Evolutionary conservation across 495 filamentous ascomycete genomes (phyloP).

Genomic region (Penicillium robsamsonii): DNA sequence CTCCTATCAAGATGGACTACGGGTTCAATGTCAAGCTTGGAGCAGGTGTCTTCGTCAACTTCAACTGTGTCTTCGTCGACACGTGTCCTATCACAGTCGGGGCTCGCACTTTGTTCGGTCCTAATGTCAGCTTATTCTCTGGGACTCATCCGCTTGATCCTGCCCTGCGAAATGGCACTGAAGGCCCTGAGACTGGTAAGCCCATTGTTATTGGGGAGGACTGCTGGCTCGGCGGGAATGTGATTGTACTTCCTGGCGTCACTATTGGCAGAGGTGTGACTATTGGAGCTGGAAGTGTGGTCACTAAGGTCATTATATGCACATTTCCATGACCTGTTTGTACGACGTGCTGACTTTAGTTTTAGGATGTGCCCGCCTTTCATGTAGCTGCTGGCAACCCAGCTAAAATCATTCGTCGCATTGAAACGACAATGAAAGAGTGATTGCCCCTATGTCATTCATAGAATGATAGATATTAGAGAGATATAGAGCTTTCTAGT

Average conservation of each 20-base stretch:
- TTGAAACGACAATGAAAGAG: constrained; percentile 44
- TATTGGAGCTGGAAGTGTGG: constrained; percentile 84
- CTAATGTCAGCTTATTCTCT: constrained; percentile 68
- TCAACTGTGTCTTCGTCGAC: constrained; percentile 72
- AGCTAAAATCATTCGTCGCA: constrained; percentile 56
- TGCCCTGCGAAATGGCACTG: constrained; percentile 64
- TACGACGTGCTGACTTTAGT: constrained; percentile 3
- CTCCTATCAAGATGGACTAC: constrained; percentile 71
- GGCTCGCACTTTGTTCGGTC: constrained; percentile 73
- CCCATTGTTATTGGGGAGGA: constrained; percentile 81
- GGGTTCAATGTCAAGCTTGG: constrained; percentile 71
- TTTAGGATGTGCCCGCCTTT: constrained; percentile 60
- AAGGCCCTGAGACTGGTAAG: constrained; percentile 72
- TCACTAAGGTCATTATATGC: constrained; percentile 68
- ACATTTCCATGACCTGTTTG: background rate
- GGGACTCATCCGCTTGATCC: constrained; percentile 79
- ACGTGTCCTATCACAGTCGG: constrained; percentile 76
- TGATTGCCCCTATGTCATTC: constrained; percentile 1
- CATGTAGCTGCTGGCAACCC: constrained; percentile 67
- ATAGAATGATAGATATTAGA: background rate
- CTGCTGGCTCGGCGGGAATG: constrained; percentile 85
- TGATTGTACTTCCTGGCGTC: constrained; percentile 72
- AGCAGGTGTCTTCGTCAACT: constrained; percentile 71
- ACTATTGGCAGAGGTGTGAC: constrained; percentile 74
- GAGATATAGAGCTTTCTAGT: background rate